These are phyloP conservation scores for Suillus luteus DNA, from an alignment of 768 basidiomycete species.

Conservation along the genomic window DNA sequence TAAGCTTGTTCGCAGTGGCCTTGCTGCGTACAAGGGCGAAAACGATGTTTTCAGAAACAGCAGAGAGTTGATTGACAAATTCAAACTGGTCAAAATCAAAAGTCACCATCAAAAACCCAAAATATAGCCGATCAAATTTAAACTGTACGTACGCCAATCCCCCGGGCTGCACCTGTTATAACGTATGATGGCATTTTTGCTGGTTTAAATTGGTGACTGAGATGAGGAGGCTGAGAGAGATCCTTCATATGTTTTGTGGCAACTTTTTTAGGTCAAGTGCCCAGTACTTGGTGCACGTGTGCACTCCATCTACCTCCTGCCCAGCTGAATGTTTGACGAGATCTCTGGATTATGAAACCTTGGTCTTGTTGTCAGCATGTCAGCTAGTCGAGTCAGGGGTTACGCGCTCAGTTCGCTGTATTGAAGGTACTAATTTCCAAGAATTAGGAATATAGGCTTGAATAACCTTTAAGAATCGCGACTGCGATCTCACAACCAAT, in stretches of 20 bases:
- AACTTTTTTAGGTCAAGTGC: background rate
- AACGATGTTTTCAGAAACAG: conserved; percentile 19
- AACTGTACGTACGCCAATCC: conserved; percentile 24
- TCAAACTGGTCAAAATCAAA: conserved; percentile 20
- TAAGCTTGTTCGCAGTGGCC: conserved; percentile 19
- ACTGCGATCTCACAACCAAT: background rate
- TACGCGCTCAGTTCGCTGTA: background rate
- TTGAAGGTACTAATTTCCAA: background rate
- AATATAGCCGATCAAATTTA: background rate
- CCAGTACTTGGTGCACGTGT: background rate
- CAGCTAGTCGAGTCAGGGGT: conserved; percentile 1
- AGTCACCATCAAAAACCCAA: background rate
- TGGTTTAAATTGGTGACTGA: background rate
- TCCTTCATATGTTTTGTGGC: background rate
- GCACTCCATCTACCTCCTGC: background rate
- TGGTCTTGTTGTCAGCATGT: background rate
- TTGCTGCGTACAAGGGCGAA: conserved; percentile 33
- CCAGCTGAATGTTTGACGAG: background rate
- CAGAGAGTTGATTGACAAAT: conserved; percentile 27
- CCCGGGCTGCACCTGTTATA: conserved; percentile 31
- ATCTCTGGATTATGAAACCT: background rate
- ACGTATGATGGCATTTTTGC: conserved; percentile 23
- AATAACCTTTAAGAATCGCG: background rate
- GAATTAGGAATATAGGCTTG: background rate
- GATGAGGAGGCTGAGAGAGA: background rate